These are phyloP conservation scores for Talaromyces ruber DNA, from an alignment of 495 filamentous ascomycete species.

Conservation along the genomic window DNA sequence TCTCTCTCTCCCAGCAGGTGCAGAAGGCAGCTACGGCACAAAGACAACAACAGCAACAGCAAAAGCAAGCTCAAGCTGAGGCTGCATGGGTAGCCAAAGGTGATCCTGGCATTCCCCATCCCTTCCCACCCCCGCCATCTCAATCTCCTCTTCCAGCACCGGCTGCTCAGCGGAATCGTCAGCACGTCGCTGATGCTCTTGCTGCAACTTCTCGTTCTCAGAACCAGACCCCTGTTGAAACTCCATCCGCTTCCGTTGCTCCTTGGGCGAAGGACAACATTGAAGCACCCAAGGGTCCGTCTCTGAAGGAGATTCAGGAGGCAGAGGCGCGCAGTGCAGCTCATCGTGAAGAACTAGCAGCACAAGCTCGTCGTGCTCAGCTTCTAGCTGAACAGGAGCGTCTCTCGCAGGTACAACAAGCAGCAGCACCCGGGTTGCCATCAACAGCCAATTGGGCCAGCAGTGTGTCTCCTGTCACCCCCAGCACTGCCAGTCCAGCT, in stretches of 20 bases:
- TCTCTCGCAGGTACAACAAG: slow-evolving; percentile 55
- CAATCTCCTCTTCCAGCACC: slow-evolving; percentile 78
- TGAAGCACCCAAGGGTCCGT: slow-evolving; percentile 77
- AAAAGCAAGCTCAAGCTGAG: slow-evolving; percentile 38
- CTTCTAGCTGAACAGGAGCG: slow-evolving; percentile 68
- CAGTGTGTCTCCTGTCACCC: slow-evolving; percentile 53
- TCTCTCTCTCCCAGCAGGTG: slow-evolving; percentile 81
- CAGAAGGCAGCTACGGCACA: slow-evolving; percentile 65
- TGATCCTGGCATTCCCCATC: slow-evolving; percentile 58
- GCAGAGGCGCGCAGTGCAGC: slow-evolving; percentile 91
- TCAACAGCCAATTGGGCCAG: slow-evolving; percentile 88
- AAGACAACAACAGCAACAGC: slow-evolving; percentile 29
- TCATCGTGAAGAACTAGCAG: slow-evolving; percentile 74
- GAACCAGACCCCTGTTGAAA: slow-evolving; percentile 62
- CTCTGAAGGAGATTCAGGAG: slow-evolving; percentile 94
- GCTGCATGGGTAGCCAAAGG: slow-evolving; percentile 49
- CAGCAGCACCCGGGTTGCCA: slow-evolving; percentile 68
- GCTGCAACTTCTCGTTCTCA: slow-evolving; percentile 62
- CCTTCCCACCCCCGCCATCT: slow-evolving; percentile 68
- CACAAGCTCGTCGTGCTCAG: slow-evolving; percentile 67
- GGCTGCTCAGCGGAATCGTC: slow-evolving; percentile 72
- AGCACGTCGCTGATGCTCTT: slow-evolving; percentile 76
- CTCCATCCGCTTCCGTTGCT: slow-evolving; percentile 61
- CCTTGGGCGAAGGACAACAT: slow-evolving; percentile 87
- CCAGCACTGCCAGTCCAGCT: slow-evolving; percentile 35